Evolutionary conservation across 257 asterid genomes (phyloP).

Genomic region (Primulina huaijiensis): DNA sequence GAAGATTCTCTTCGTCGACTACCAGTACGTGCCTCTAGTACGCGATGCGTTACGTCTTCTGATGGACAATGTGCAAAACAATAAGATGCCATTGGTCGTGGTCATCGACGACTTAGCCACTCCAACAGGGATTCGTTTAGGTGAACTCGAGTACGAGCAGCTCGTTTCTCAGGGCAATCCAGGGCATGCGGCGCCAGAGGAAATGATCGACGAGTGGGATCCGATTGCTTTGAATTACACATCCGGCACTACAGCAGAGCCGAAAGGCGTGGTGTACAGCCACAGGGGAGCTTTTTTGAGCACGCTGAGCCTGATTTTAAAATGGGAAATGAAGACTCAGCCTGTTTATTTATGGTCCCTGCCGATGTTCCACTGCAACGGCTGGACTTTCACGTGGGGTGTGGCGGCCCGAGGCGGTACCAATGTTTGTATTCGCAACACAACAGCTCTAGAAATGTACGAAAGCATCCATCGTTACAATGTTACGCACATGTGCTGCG

Average conservation of each 20-base stretch:
- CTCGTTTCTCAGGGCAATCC: slow-evolving; percentile 49
- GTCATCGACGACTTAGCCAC: slow-evolving; percentile 58
- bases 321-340: slow-evolving; percentile 76
- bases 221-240: slow-evolving; percentile 80
- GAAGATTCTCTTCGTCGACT: slow-evolving; percentile 59
- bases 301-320: slow-evolving; percentile 59
- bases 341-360: slow-evolving; percentile 90
- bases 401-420: slow-evolving; percentile 90
- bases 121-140: slow-evolving; percentile 52
- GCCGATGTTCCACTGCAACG: slow-evolving; percentile 94
- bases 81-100: slow-evolving; percentile 46
- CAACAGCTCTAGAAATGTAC: slow-evolving; percentile 64
- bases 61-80: slow-evolving; percentile 22
- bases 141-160: slow-evolving; percentile 65
- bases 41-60: slow-evolving; percentile 47
- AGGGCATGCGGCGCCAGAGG: slow-evolving; percentile 22
- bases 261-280: slow-evolving; percentile 86
- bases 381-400: slow-evolving; percentile 97
- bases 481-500: slow-evolving; percentile 94
- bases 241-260: slow-evolving; percentile 84
- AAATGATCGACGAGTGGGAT: slow-evolving; percentile 66
- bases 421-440: slow-evolving; percentile 73
- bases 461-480: slow-evolving; percentile 42
- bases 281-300: slow-evolving; percentile 82
- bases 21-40: slow-evolving; percentile 44